Base-by-base conservation (phyloP, 306 rosid species). In the Comarum palustre region DNA sequence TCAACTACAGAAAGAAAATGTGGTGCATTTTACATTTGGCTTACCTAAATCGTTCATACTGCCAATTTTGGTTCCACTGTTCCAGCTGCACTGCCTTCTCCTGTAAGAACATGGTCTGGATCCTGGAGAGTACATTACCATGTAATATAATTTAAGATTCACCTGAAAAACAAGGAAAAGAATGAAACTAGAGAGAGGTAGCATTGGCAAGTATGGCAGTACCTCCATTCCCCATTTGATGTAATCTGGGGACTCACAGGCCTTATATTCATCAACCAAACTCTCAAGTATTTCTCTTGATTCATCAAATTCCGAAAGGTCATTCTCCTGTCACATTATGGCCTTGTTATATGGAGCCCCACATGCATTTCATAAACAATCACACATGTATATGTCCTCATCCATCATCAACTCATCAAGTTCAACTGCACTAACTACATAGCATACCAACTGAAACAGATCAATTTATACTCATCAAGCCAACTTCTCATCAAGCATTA, bases 201-300 rank as follows among this genome's bases (percentile, higher is more conserved):
- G 75, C 68, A 42, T 39, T 14, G 27, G 78, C 34, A 72, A 80
- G 77, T 14, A 60, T n/a, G 72, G 80, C 41, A 82, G 75, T 72
- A 91, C 99, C 99, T 91, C 97, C 96, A 94, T 85, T 87, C 99
- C 99, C 99, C 97, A 94, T 82, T 91, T 94, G 84, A 91, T 91
- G 82, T 94, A 94, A 88, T 94, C 99, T 67, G 99, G 99, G 69
- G 99, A 94, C 79, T 91, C 99, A 43, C 99, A 94, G 64, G 97
- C 99, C 88, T 91, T 94, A 19, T 94, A 94, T 83, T 94, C 97
- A 71, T 94, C 99, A 74, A 94, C 96, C 82, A 94, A 85, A 83
- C 95, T 91, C 84, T 89, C 99, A 76, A 94, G 87, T 81, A 91
- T 82, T 68, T 94, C 99, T 69, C 99, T 88, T 79, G 99, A 91